Percentiles rank a stretch among this genome's conserved stretches.
These are phyloP conservation scores for Hygrocybe punicea DNA, from an alignment of 768 basidiomycete genomes.

Conservation along the genomic window DNA sequence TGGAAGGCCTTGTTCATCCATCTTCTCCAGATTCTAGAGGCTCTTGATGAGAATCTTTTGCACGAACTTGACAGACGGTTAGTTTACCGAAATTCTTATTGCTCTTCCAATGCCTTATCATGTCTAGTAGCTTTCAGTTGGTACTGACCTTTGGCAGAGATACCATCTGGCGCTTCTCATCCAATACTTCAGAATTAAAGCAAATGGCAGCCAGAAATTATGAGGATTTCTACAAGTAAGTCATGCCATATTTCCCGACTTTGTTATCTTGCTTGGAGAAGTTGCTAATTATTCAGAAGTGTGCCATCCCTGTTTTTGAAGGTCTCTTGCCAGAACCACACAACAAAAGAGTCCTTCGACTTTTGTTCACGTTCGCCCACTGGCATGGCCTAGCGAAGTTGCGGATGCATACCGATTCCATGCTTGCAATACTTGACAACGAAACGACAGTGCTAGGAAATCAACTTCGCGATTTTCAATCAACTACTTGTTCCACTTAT, in stretches of 20 bases:
- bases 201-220: slow-evolving; percentile 30
- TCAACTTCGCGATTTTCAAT: slow-evolving; percentile 26
- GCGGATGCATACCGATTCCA: slow-evolving; percentile 32
- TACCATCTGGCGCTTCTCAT: slow-evolving; percentile 25
- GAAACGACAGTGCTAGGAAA: slow-evolving; percentile 24
- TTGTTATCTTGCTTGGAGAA: too few relatives aligned
- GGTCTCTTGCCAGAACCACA: slow-evolving; percentile 27
- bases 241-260: not conserved
- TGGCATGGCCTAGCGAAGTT: slow-evolving; percentile 42
- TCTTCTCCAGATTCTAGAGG: slow-evolving; percentile 24
- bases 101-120: not conserved
- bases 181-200: slow-evolving; percentile 25
- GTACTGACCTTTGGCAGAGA: slow-evolving; percentile 17
- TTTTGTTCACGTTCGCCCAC: slow-evolving; percentile 27
- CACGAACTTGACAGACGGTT: slow-evolving; percentile 17
- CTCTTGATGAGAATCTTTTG: slow-evolving; percentile 6
- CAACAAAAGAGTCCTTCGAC: slow-evolving; percentile 20
- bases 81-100: not conserved
- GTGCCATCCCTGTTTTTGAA: slow-evolving; percentile 33
- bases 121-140: slow-evolving; percentile 14
- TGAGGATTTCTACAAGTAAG: slow-evolving; percentile 30
- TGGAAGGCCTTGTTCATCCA: slow-evolving; percentile 29
- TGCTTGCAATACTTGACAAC: slow-evolving; percentile 22
- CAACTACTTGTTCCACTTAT: slow-evolving; percentile 21
- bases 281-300: slow-evolving; percentile 13